phyloP scores from a whole-genome alignment of 73 alveolate genomes.

The Tetrahymena malaccensis region DNA sequence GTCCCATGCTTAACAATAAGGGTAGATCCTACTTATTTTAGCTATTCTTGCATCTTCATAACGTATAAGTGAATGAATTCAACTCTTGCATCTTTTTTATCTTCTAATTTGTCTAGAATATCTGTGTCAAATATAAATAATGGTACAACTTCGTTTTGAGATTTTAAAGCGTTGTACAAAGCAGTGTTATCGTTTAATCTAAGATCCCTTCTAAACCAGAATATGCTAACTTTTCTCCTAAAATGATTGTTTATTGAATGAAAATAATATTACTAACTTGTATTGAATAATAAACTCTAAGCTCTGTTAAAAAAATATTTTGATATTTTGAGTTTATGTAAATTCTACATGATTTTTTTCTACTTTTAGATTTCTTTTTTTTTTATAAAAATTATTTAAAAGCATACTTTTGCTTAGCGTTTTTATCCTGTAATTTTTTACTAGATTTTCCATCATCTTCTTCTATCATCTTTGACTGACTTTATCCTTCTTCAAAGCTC shows the following conservation, averaged over 20 bases:
- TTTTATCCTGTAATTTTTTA: neutral
- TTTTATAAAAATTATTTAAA: neutral
- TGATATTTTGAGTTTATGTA: neutral
- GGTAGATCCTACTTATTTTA: neutral
- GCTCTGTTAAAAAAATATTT: neutral
- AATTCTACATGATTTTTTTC: neutral
- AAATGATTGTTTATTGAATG: neutral
- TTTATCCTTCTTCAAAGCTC: neutral
- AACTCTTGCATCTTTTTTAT: neutral
- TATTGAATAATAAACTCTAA: neutral
- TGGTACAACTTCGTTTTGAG: neutral
- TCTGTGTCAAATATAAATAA: neutral
- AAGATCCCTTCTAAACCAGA: constrained; percentile 9
- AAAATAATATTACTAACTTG: neutral
- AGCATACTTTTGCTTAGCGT: neutral
- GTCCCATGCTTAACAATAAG: neutral
- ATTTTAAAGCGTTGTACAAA: neutral
- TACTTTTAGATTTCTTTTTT: neutral
- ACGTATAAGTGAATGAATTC: neutral
- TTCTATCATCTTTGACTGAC: neutral
- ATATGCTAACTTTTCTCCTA: neutral
- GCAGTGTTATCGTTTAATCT: constrained; percentile 15
- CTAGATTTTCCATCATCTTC: neutral
- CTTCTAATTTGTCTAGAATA: neutral
- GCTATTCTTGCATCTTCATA: neutral